Percentiles rank a stretch among this genome's conserved stretches.
Conservation (phyloP, 1,284 basidiomycete species). For the Cutaneotrichosporon dermatis region DNA sequence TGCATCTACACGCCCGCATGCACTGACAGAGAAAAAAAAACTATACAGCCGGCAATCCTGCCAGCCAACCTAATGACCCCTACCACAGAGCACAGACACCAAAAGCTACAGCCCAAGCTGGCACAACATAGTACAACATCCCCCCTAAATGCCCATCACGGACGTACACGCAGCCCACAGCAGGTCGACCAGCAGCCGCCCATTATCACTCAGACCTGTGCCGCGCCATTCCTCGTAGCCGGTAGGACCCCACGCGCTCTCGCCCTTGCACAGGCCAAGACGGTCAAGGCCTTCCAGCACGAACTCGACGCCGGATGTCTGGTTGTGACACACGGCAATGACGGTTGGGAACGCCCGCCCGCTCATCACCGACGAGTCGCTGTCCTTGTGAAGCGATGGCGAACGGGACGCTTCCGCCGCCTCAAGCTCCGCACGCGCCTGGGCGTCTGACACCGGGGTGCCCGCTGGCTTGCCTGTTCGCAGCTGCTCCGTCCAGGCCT, state of each 20-base stretch:
- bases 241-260: constrained; percentile 48
- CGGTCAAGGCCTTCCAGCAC: constrained; percentile 49
- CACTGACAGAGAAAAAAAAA: no score
- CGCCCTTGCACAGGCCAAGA: constrained; percentile 45
- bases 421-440: neutral
- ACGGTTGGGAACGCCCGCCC: constrained; percentile 47
- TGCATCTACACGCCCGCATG: no score
- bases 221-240: constrained; percentile 50
- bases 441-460: constrained; percentile 14
- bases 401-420: no score
- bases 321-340: constrained; percentile 48
- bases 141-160: constrained; percentile 39
- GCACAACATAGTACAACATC: neutral
- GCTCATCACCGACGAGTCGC: neutral
- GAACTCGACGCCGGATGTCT: constrained; percentile 48
- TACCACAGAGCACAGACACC: no score
- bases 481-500: constrained; percentile 24
- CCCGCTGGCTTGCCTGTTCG: constrained; percentile 20
- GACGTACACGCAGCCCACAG: constrained; percentile 46
- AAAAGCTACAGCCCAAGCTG: no score
- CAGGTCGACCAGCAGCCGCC: constrained; percentile 42
- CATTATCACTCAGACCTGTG: constrained; percentile 43
- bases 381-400: neutral
- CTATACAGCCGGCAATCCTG: no score
- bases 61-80: no score